phyloP scores from a whole-genome alignment of 768 basidiomycete genomes.

The Gloeophyllum trabeum region DNA sequence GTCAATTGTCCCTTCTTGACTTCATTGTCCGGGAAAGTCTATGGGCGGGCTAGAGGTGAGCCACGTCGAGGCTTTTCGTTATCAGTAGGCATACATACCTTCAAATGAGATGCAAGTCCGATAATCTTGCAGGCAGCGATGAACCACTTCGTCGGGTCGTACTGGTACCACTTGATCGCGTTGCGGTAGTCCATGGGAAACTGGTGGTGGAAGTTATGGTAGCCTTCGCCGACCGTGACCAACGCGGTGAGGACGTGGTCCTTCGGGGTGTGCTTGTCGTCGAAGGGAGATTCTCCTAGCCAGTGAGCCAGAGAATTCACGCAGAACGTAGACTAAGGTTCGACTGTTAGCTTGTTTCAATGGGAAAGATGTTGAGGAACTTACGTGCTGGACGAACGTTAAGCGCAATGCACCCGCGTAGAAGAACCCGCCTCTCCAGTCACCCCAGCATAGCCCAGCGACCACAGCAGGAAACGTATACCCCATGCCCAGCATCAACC shows the following conservation, averaged over 20 bases:
- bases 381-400: constrained; percentile 39
- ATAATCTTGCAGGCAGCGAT: constrained; percentile 51
- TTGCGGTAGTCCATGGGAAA: constrained; percentile 47
- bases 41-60: too few relatives aligned
- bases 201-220: constrained; percentile 69
- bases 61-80: too few relatives aligned
- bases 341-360: background rate
- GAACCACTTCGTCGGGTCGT: constrained; percentile 72
- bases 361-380: constrained; percentile 8
- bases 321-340: constrained; percentile 36
- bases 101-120: constrained; percentile 69
- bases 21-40: constrained; percentile 82
- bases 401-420: constrained; percentile 37
- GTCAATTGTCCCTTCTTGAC: constrained; percentile 71
- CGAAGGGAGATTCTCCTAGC: constrained; percentile 42
- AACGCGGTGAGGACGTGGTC: constrained; percentile 41
- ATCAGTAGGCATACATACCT: too few relatives aligned
- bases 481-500: constrained; percentile 30
- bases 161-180: constrained; percentile 53
- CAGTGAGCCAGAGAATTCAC: constrained; percentile 52
- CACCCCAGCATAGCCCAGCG: constrained; percentile 39
- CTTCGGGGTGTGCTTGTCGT: constrained; percentile 42
- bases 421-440: constrained; percentile 41
- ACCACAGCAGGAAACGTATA: constrained; percentile 34
- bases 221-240: constrained; percentile 65